Percentiles rank a stretch among this genome's conserved stretches.
Conservation (phyloP, 192 early-diverging fungal species). For the Linnemannia elongata region DNA sequence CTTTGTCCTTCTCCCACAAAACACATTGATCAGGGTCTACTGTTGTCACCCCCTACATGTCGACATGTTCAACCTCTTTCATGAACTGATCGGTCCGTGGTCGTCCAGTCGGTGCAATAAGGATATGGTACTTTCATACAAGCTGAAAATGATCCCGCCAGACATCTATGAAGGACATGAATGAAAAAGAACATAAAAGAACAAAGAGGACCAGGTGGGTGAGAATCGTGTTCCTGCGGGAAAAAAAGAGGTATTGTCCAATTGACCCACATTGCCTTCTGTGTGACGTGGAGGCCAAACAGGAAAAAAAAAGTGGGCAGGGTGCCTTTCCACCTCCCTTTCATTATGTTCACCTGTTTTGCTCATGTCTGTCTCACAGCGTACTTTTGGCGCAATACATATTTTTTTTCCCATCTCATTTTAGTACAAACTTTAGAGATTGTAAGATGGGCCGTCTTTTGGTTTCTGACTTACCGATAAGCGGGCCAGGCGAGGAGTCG, state of each 20-base stretch:
- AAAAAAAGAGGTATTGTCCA: not conserved
- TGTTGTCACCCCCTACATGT: no score
- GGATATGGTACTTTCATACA: constrained; percentile 78
- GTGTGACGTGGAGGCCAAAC: not conserved
- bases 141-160: constrained; percentile 86
- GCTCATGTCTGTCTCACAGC: constrained; percentile 9
- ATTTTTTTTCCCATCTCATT: not conserved
- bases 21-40: not conserved
- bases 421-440: not conserved
- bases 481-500: constrained; percentile 89
- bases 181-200: not conserved
- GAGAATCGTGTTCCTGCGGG: not conserved
- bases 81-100: constrained; percentile 19
- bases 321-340: not conserved
- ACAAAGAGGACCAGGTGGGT: not conserved
- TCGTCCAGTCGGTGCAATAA: constrained; percentile 17
- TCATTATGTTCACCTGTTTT: not conserved
- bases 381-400: not conserved
- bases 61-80: not conserved
- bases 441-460: not conserved
- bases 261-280: not conserved
- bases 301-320: not conserved
- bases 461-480: constrained; percentile 75
- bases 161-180: constrained; percentile 68
- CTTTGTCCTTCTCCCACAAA: not conserved